These are phyloP conservation scores for Colletotrichum abscissum DNA, from an alignment of 2,329 filamentous ascomycete genomes.

Conservation along the genomic window DNA sequence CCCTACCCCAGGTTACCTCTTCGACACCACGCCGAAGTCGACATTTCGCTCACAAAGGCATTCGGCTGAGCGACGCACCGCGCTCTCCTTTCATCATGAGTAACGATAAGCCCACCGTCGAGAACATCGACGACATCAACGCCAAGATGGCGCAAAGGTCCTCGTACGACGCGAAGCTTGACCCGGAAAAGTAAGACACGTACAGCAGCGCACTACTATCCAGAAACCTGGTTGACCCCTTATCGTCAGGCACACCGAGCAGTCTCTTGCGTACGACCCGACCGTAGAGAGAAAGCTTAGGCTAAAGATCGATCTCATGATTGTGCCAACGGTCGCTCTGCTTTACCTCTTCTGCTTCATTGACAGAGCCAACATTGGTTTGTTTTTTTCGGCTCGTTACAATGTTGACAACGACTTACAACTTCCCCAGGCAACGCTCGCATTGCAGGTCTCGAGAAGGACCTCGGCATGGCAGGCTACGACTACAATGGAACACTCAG, in stretches of 20 bases:
- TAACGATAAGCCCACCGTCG: slow-evolving; percentile 15
- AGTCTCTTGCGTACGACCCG: slow-evolving; percentile 39
- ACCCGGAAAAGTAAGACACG: slow-evolving; percentile 16
- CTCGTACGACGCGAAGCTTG: not conserved
- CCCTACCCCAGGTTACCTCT: not conserved
- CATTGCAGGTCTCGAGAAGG: slow-evolving; percentile 67
- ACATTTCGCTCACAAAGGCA: slow-evolving; percentile 11
- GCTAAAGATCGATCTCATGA: slow-evolving; percentile 70
- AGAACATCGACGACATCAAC: slow-evolving; percentile 26
- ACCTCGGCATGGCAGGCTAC: slow-evolving; percentile 64
- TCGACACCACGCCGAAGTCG: not conserved
- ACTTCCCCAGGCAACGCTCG: slow-evolving; percentile 63
- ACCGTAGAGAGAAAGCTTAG: slow-evolving; percentile 54
- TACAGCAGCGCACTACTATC: no score
- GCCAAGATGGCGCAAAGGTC: slow-evolving; percentile 3
- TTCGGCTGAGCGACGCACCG: not conserved
- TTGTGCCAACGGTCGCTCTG: slow-evolving; percentile 70
- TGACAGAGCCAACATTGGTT: slow-evolving; percentile 75
- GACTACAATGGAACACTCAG: slow-evolving; percentile 73
- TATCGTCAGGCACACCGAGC: not conserved
- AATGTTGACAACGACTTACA: not conserved
- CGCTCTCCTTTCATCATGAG: not conserved
- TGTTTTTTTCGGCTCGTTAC: slow-evolving; percentile 6
- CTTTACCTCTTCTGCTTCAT: slow-evolving; percentile 77
- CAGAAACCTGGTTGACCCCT: not conserved